Conservation (phyloP, 805 yeast genomes). For the Candida pini region DNA sequence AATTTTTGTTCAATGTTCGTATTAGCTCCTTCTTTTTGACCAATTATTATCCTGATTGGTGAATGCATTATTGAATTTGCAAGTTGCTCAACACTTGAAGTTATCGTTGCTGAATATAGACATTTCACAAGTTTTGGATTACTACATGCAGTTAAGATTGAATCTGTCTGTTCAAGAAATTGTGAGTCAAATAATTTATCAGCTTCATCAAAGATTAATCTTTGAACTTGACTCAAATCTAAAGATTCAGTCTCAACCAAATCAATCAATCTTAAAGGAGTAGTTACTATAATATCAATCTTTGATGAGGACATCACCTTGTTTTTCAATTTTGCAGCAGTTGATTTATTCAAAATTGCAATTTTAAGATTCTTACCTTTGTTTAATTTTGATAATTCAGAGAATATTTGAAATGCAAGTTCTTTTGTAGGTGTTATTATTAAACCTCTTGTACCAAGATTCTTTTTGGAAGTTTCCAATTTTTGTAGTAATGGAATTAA, state of each 20-base stretch:
- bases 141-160: conserved; percentile 58
- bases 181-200: conserved; percentile 86
- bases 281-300: conserved; percentile 76
- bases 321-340: conserved; percentile 62
- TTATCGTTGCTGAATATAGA: conserved; percentile 92
- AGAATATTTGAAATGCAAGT: conserved; percentile 78
- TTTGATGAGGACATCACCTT: conserved; percentile 53
- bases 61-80: conserved; percentile 81
- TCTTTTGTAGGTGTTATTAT: conserved; percentile 94
- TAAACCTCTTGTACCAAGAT: conserved; percentile 61
- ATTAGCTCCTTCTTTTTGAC: conserved; percentile 92
- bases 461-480: conserved; percentile 23
- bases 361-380: conserved; percentile 51
- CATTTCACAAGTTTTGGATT: conserved; percentile 55
- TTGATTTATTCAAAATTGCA: conserved; percentile 64
- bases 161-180: conserved; percentile 88
- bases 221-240: conserved; percentile 61
- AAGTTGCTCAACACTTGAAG: conserved; percentile 85
- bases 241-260: conserved; percentile 57
- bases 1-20: conserved; percentile 75
- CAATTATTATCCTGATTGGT: conserved; percentile 82
- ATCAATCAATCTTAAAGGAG: conserved; percentile 86
- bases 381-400: conserved; percentile 56
- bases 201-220: conserved; percentile 89
- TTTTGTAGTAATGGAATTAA: conserved; percentile 73